Base-by-base conservation (phyloP, 179 eudicot species). In the Pouteria campechiana region DNA sequence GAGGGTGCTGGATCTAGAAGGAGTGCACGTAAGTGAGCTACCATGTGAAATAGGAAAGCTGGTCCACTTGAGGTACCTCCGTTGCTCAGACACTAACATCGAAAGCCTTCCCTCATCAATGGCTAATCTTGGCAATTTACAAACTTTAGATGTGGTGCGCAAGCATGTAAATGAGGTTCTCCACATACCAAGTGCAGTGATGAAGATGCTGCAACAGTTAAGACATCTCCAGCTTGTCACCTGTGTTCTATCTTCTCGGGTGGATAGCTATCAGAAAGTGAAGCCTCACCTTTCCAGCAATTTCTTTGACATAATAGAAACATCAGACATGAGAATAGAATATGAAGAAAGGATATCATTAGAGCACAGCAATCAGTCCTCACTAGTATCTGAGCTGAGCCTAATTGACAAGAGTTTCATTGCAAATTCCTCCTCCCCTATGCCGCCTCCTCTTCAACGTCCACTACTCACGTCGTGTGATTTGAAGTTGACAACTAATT, bases 1-100 rank as follows among this genome's bases (percentile, higher is more conserved):
- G 14, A 20, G 41, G 12, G 57, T 41, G 17, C 38, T 52, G 14
- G 57, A 52, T 52, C 57, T 52, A 7, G 57, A 52, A 25, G 37
- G 57, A 6, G 46, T 42, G 13, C 32, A 29, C 25, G 22, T 31
- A 10, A 46, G 47, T 17, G 24, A 21, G 20, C 31, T 57, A 15
- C 55, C 62, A 14, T 32, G 18, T 37, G 18, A 29, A 5, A 28
- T 50, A 8, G 45, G 21, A 7, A 27, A 38, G 11, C 25, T 38
- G 21, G 4, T 7, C 29, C 20, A 50, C 7, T 27, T 50, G 22
- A 50, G 44, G 22, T 38, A 50, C 29, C 7, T 50, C 53, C 61
- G 0, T 21, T 25, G 4, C 38, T 16, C 17, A 37, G 28, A n/a
- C 0, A 35, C 7, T 19, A 56, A 38, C 27, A 56, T 46, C 4